These are phyloP conservation scores for Iris pallida DNA, from an alignment of 116 monocot genomes.

Conservation along the genomic window DNA sequence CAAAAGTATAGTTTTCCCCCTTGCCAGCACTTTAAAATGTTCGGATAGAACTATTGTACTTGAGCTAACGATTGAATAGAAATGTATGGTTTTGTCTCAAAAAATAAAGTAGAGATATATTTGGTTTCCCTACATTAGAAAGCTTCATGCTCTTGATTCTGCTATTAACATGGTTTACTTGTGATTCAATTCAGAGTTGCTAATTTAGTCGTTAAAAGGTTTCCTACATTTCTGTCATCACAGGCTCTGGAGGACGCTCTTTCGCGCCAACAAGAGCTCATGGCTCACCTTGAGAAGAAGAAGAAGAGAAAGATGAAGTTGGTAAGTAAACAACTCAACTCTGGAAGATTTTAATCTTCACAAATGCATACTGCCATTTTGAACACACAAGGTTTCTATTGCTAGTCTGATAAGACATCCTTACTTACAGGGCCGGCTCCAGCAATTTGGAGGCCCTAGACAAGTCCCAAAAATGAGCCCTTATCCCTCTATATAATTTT, in stretches of 20 bases:
- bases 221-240: constrained; percentile 6
- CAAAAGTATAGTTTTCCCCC: too few species aligned
- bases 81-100: too few species aligned
- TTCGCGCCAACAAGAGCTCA: constrained; percentile 51
- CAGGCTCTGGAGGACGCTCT: constrained; percentile 66
- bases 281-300: constrained; percentile 72
- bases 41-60: too few species aligned
- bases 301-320: constrained; percentile 60
- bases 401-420: neutral
- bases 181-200: neutral
- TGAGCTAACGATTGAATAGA: too few species aligned
- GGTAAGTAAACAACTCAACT: constrained; percentile 14
- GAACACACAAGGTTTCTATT: too few species aligned
- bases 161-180: neutral
- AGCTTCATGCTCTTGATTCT: neutral
- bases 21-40: too few species aligned
- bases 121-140: neutral
- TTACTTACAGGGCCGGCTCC: too few species aligned
- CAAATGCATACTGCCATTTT: neutral
- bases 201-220: neutral
- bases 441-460: neutral
- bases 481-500: too few species aligned
- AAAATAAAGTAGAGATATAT: neutral
- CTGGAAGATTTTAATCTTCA: too few species aligned
- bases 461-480: neutral